A percentile compares a stretch with the other conserved stretches of the same genome.
These are phyloP conservation scores for Ailanthus altissimus DNA, from an alignment of 345 rosid genomes.

Conservation along the genomic window DNA sequence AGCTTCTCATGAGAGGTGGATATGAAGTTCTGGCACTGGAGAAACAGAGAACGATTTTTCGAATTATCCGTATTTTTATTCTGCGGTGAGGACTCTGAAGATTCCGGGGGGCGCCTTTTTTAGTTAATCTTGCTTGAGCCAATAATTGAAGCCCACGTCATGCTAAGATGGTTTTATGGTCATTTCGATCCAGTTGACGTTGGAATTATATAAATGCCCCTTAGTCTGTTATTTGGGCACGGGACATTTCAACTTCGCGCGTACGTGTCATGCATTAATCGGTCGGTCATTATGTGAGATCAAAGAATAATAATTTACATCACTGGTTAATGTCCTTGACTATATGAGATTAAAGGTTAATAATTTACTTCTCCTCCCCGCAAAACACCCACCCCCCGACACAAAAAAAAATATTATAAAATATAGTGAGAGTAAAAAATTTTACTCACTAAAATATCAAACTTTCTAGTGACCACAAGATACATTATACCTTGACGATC, in stretches of 20 bases:
- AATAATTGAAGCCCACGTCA: slow-evolving; percentile 5
- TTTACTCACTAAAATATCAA: no score
- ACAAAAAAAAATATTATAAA: no score
- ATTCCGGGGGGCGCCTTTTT: not conserved
- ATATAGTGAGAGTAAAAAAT: no score
- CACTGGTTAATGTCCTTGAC: no score
- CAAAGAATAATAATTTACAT: no score
- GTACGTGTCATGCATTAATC: not conserved
- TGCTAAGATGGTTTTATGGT: not conserved
- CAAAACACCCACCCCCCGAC: no score
- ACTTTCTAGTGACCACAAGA: no score
- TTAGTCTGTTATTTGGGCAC: not conserved
- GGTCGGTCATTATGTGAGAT: no score
- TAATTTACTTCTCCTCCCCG: no score
- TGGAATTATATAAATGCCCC: not conserved
- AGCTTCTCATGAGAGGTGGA: slow-evolving; percentile 27
- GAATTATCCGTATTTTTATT: slow-evolving; percentile 19
- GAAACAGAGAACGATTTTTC: not conserved
- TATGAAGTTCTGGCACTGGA: slow-evolving; percentile 17
- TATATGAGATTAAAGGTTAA: no score
- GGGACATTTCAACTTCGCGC: not conserved
- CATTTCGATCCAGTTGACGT: not conserved
- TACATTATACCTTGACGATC: no score
- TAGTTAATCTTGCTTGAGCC: not conserved
- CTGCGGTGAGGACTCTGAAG: not conserved